phyloP scores from a whole-genome alignment of 2,329 filamentous ascomycete species.

The Colletotrichum trifolii region DNA sequence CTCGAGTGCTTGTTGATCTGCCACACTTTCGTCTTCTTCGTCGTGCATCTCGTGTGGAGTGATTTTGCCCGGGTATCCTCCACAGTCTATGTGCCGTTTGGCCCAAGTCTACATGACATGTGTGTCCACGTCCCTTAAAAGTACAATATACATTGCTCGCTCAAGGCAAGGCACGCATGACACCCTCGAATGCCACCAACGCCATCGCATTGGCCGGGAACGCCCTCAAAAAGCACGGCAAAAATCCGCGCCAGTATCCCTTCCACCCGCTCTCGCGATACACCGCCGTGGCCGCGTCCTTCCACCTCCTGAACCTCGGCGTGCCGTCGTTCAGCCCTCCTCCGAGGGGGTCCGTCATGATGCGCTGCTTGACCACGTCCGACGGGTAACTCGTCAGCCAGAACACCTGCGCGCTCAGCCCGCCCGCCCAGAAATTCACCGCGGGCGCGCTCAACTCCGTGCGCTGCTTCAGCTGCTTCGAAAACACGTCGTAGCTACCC shows the following conservation, averaged over 20 bases:
- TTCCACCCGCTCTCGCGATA: constrained; percentile 79
- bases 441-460: constrained; percentile 80
- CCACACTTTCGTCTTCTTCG: constrained; percentile 2
- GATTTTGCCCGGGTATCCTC: constrained; percentile 29
- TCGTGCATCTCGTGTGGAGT: constrained; percentile 13
- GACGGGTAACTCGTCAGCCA: constrained; percentile 93
- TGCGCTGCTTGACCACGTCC: constrained; percentile 93
- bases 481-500: constrained; percentile 91
- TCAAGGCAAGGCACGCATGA: constrained; percentile 76
- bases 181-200: constrained; percentile 90
- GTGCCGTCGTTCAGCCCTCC: constrained; percentile 74
- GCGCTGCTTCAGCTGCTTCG: constrained; percentile 71
- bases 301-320: constrained; percentile 79
- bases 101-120: no score
- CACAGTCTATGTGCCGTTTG: constrained; percentile 16
- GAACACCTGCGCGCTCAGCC: constrained; percentile 91
- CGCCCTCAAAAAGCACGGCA: constrained; percentile 92
- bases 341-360: constrained; percentile 95
- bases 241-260: constrained; percentile 93
- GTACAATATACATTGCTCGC: neutral
- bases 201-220: constrained; percentile 98
- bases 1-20: constrained; percentile 38
- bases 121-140: constrained; percentile 1
- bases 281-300: constrained; percentile 80
- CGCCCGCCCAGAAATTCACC: constrained; percentile 97